Base-by-base conservation (phyloP, 179 eudicot species). In the Silene coronaria region DNA sequence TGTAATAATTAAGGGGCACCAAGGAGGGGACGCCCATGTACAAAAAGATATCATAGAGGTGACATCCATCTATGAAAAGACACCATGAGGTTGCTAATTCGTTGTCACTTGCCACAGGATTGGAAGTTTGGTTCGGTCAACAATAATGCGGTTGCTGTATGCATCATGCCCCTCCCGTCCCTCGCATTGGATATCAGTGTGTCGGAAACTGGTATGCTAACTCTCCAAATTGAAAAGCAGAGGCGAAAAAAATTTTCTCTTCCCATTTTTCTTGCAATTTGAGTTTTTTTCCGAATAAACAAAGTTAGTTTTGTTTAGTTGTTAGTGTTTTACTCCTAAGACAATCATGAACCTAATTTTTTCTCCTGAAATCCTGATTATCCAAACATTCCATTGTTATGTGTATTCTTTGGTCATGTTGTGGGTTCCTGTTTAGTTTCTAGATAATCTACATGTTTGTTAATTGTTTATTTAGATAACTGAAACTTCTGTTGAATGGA, bases 131-230 rank as follows among this genome's bases (percentile, higher is more conserved):
- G 97, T 91, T 53, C 88, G 93, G 59, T 77, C 87, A 76, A 91
- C 97, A 51, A 88, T 96, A 55, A 91, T 89, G 90, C 87, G 97
- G 55, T 82, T 96, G 90, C 89, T 96, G 24, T 87, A 96, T 87
- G 96, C 93, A 70, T 93, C 99, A 62, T 86, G 93, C 82, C 97
- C 99, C 58, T 84, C 87, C 75, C 73, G 87, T 65, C 97, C 97
- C 64, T 93, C 97, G 24, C 93, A 86, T 77, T 96, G 99, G 99
- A 83, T 96, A 72, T 84, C 91, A 46, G 82, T 96, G 78, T 93
- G 91, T 79, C 91, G 90, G 57, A 85, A 88, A 78, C 80, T 93
- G 96, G 99, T 91, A 85, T 71, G 75, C 22, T 46, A 12, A 30
- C 48, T 63, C 69, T 70, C 71, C 9, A 34, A 27, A 34, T 30